Evolutionary conservation across 75 land plant species (phyloP).

Genomic region (Selaginella moellendorffii): DNA sequence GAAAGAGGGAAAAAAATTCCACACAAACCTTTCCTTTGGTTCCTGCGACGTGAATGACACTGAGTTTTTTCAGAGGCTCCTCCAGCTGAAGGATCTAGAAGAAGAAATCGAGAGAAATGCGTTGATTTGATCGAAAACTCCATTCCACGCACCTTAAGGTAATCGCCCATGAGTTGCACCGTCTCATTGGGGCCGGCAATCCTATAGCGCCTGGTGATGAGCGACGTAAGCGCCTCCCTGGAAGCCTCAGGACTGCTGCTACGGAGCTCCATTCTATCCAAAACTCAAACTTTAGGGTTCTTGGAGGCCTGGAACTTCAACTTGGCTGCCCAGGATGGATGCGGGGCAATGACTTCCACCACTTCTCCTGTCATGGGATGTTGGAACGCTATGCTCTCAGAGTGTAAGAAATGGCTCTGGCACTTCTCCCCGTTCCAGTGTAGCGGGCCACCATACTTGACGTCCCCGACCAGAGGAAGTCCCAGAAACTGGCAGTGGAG

Average conservation of each 20-base stretch:
- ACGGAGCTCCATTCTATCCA: no score
- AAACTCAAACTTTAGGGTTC: no score
- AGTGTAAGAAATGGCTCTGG: constrained; percentile 65
- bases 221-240: neutral
- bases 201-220: neutral
- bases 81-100: neutral
- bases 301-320: no score
- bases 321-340: constrained; percentile 64
- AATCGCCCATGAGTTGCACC: neutral
- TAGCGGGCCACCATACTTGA: constrained; percentile 78
- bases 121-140: neutral
- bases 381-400: constrained; percentile 64
- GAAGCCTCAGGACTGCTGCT: neutral
- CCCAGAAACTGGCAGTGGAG: constrained; percentile 84
- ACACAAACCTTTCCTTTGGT: neutral
- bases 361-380: constrained; percentile 63
- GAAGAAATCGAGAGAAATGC: no score
- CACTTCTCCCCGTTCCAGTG: constrained; percentile 47
- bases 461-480: constrained; percentile 73
- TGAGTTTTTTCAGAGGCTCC: neutral
- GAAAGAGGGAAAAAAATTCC: no score
- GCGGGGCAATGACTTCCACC: constrained; percentile 33
- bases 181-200: neutral
- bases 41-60: neutral
- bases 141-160: neutral